Evolutionary conservation across 371 early-diverging fungal species (phyloP).

Genomic region (Umbelopsis sp.): DNA sequence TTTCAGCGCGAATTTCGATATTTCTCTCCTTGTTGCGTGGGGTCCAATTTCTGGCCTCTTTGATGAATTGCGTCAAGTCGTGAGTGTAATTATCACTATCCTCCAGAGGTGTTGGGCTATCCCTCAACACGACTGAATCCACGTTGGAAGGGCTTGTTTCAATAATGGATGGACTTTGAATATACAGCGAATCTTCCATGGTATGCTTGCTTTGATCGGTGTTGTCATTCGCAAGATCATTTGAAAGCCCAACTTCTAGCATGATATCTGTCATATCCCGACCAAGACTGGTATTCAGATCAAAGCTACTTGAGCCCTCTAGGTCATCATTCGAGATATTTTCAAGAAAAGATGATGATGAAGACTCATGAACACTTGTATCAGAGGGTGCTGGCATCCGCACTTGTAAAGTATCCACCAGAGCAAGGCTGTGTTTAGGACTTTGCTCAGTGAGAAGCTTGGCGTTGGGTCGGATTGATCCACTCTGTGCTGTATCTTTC

Average conservation of each 20-base stretch:
- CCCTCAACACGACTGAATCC: background rate
- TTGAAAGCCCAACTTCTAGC: background rate
- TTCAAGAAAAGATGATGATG: background rate
- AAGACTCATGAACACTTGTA: background rate
- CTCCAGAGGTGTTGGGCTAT: background rate
- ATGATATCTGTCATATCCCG: background rate
- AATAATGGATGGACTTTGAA: background rate
- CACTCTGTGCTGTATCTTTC: constrained; percentile 1
- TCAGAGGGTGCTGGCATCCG: constrained; percentile 14
- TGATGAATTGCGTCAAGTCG: background rate
- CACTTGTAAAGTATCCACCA: constrained; percentile 13
- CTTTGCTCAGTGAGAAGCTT: background rate
- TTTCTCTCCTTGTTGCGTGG: background rate
- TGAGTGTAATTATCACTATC: background rate
- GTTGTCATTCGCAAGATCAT: background rate
- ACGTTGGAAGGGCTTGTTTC: background rate
- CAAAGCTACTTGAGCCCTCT: background rate
- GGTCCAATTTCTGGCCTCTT: background rate
- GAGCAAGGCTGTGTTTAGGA: background rate
- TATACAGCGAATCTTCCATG: background rate
- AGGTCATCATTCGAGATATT: background rate
- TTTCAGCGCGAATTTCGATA: background rate
- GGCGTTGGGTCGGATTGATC: background rate
- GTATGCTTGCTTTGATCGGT: background rate
- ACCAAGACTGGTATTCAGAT: background rate